phyloP scores from a whole-genome alignment of 495 filamentous ascomycete genomes.

The Eremomyces bilateralis region DNA sequence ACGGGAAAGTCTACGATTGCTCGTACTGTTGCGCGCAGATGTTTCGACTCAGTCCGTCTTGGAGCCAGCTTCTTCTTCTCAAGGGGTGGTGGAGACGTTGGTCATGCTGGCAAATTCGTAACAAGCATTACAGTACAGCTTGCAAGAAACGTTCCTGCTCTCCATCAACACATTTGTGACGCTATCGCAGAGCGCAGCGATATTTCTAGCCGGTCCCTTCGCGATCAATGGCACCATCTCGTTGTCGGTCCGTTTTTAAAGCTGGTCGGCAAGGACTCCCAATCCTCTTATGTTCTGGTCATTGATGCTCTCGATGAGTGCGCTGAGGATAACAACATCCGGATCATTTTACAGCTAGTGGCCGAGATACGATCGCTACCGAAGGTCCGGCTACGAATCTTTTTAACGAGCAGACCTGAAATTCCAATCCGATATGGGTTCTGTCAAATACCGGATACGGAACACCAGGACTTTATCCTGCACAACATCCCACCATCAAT shows the following conservation, averaged over 20 bases:
- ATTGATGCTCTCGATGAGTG: slow-evolving; percentile 10
- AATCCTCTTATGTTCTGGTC: slow-evolving; percentile 1
- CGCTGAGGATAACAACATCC: too few species aligned
- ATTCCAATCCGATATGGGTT: slow-evolving; percentile 13
- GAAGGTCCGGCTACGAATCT: not conserved
- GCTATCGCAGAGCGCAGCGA: too few species aligned
- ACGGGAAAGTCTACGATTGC: too few species aligned
- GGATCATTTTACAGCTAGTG: slow-evolving; percentile 9
- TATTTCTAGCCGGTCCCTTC: too few species aligned
- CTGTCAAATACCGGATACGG: slow-evolving; percentile 4
- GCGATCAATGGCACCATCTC: slow-evolving; percentile 20
- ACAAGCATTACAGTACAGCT: slow-evolving; percentile 23
- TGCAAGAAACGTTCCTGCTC: too few species aligned
- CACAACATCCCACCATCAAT: slow-evolving; percentile 10
- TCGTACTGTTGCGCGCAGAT: slow-evolving; percentile 3
- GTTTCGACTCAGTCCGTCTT: slow-evolving; percentile 1
- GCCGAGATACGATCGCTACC: slow-evolving; percentile 6
- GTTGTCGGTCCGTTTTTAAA: slow-evolving; percentile 19
- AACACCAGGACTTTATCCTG: too few species aligned
- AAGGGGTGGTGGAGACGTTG: too few species aligned
- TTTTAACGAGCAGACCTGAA: slow-evolving; percentile 9
- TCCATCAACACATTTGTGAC: too few species aligned
- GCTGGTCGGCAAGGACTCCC: not conserved
- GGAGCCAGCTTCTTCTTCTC: too few species aligned
- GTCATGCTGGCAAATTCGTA: slow-evolving; percentile 22